Evolutionary conservation across 805 yeast genomes (phyloP).

Genomic region (Clavispora asparagi): DNA sequence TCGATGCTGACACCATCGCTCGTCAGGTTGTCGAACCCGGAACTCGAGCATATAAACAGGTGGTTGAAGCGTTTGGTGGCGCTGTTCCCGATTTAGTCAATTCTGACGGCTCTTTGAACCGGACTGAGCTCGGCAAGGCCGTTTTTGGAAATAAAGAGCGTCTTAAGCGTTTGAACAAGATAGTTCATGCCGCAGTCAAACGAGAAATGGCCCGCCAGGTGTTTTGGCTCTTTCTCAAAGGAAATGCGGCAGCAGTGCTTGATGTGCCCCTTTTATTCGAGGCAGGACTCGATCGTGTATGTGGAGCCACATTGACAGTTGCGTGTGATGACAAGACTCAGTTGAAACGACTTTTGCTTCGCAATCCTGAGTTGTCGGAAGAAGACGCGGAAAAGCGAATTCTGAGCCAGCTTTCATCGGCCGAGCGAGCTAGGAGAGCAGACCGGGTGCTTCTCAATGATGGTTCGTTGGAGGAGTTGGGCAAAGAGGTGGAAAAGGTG

Average conservation of each 20-base stretch:
- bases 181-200: constrained; percentile 86
- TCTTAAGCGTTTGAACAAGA: constrained; percentile 56
- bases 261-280: constrained; percentile 93
- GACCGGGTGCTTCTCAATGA: constrained; percentile 69
- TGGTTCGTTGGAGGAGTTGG: constrained; percentile 20
- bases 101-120: constrained; percentile 47
- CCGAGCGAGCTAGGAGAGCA: constrained; percentile 51
- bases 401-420: constrained; percentile 66
- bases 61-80: constrained; percentile 55
- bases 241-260: constrained; percentile 59
- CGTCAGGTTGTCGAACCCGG: constrained; percentile 83
- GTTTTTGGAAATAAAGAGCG: constrained; percentile 69
- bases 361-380: constrained; percentile 63
- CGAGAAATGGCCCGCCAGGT: constrained; percentile 58
- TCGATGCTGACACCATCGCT: constrained; percentile 92
- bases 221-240: constrained; percentile 50
- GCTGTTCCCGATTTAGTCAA: constrained; percentile 47
- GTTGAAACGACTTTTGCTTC: constrained; percentile 50
- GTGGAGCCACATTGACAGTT: constrained; percentile 70
- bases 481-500: constrained; percentile 16
- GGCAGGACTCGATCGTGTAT: constrained; percentile 59
- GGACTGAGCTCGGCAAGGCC: constrained; percentile 69
- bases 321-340: constrained; percentile 57
- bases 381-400: constrained; percentile 74
- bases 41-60: constrained; percentile 57